Conservation (phyloP, 306 rosid species). For the Leucaena leucocephala region DNA sequence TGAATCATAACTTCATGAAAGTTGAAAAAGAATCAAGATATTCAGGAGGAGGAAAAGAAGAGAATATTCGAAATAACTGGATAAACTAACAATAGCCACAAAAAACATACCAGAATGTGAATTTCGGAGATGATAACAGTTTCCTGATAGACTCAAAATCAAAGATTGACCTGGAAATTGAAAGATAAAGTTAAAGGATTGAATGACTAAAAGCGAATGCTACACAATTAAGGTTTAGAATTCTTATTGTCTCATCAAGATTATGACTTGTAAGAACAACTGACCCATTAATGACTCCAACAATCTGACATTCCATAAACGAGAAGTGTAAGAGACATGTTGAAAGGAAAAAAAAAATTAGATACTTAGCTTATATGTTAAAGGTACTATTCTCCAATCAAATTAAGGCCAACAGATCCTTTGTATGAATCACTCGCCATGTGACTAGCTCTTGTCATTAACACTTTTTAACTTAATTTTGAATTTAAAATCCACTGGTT, state of each 20-base stretch:
- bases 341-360: not conserved
- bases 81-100: slow-evolving; percentile 27
- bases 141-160: slow-evolving; percentile 77
- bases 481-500: not conserved
- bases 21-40: not conserved
- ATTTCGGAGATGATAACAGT: slow-evolving; percentile 78
- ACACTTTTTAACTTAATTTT: not conserved
- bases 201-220: slow-evolving; percentile 11
- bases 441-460: not conserved
- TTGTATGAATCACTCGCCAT: not conserved
- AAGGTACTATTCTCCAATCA: not conserved
- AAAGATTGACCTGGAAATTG: slow-evolving; percentile 80
- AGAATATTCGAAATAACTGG: slow-evolving; percentile 26
- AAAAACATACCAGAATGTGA: slow-evolving; percentile 81
- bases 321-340: slow-evolving; percentile 19
- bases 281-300: slow-evolving; percentile 25
- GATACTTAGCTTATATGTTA: not conserved
- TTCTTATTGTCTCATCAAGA: slow-evolving; percentile 7
- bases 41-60: slow-evolving; percentile 4
- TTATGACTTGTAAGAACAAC: slow-evolving; percentile 14
- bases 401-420: not conserved
- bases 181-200: slow-evolving; percentile 23
- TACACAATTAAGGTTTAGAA: slow-evolving; percentile 5
- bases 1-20: slow-evolving; percentile 66
- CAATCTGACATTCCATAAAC: slow-evolving; percentile 7